These are phyloP conservation scores for Aureobasidium vineae DNA, from an alignment of 2,329 filamentous ascomycete genomes.

Conservation along the genomic window DNA sequence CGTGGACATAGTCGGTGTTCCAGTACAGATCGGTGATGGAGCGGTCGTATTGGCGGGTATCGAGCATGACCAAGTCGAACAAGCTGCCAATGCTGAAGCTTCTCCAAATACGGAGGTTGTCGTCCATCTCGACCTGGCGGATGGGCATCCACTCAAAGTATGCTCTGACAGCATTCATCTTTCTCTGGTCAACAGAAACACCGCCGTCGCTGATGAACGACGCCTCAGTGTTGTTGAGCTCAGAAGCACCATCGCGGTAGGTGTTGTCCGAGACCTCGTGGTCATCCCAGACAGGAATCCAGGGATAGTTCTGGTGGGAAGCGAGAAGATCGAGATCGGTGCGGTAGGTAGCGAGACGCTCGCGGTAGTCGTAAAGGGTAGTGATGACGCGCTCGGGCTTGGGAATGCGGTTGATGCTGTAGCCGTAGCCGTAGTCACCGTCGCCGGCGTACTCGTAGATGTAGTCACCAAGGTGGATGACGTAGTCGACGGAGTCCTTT, in stretches of 20 bases:
- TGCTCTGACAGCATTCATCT: slow-evolving; percentile 69
- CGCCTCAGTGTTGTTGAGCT: slow-evolving; percentile 64
- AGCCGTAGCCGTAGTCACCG: slow-evolving; percentile 49
- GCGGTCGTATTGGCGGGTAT: slow-evolving; percentile 67
- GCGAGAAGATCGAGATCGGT: slow-evolving; percentile 60
- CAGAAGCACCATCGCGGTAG: slow-evolving; percentile 60
- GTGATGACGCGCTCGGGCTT: slow-evolving; percentile 54
- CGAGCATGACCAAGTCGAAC: slow-evolving; percentile 66
- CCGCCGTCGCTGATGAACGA: slow-evolving; percentile 58
- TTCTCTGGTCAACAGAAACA: slow-evolving; percentile 68
- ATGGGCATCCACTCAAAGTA: slow-evolving; percentile 67
- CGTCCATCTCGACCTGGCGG: slow-evolving; percentile 65
- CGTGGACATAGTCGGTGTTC: slow-evolving; percentile 60
- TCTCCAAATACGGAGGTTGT: slow-evolving; percentile 67
- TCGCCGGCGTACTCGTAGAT: slow-evolving; percentile 60
- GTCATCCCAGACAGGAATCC: slow-evolving; percentile 66
- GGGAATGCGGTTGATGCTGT: slow-evolving; percentile 51
- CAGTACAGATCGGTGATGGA: slow-evolving; percentile 59
- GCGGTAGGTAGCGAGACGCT: slow-evolving; percentile 57
- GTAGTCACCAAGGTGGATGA: slow-evolving; percentile 53
- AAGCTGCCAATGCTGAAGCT: slow-evolving; percentile 63
- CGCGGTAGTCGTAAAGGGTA: slow-evolving; percentile 60
- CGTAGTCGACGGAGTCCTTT: slow-evolving; percentile 50
- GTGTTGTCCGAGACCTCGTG: slow-evolving; percentile 65
- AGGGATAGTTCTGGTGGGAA: slow-evolving; percentile 57